Conservation (phyloP, 1,139 yeast genomes). For the Nakaseomyces uthaithaninus region DNA sequence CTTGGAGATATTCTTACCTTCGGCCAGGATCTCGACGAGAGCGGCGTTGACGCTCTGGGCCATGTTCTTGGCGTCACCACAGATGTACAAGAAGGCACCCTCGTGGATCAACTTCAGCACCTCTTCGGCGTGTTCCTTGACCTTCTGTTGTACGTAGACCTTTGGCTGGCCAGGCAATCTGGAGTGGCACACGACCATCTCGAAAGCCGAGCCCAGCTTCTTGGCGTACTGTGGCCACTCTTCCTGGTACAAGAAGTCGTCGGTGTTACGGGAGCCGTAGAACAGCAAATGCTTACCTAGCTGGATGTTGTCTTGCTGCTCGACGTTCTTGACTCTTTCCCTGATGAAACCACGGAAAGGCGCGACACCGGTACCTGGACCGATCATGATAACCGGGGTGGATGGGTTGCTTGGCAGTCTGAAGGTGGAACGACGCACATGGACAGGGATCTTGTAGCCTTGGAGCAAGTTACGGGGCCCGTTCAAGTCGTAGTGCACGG, state of each 20-base stretch:
- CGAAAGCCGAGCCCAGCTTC: constrained; percentile 55
- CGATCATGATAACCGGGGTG: constrained; percentile 83
- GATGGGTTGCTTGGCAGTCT: constrained; percentile 83
- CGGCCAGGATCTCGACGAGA: constrained; percentile 52
- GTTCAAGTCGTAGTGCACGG: constrained; percentile 56
- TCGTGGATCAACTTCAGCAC: constrained; percentile 52
- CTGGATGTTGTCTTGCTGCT: constrained; percentile 37
- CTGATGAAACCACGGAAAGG: constrained; percentile 92
- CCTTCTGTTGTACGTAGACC: constrained; percentile 80
- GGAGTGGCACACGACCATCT: constrained; percentile 77
- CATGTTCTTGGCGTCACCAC: constrained; percentile 96
- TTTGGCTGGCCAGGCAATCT: constrained; percentile 58
- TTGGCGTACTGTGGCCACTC: constrained; percentile 77
- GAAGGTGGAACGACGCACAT: constrained; percentile 89
- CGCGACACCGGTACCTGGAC: constrained; percentile 98
- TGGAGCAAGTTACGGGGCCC: constrained; percentile 72
- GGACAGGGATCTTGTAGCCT: constrained; percentile 67
- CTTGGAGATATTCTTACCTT: constrained; percentile 43
- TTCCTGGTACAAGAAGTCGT: constrained; percentile 73
- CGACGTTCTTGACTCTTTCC: constrained; percentile 59
- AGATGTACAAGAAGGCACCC: constrained; percentile 87
- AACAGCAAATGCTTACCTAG: constrained; percentile 72
- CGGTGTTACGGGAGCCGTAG: constrained; percentile 75
- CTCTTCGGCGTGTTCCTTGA: constrained; percentile 48
- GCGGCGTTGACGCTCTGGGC: constrained; percentile 90